Base-by-base conservation (phyloP, 257 asterid genomes). In the Solanum appendiculatum region DNA sequence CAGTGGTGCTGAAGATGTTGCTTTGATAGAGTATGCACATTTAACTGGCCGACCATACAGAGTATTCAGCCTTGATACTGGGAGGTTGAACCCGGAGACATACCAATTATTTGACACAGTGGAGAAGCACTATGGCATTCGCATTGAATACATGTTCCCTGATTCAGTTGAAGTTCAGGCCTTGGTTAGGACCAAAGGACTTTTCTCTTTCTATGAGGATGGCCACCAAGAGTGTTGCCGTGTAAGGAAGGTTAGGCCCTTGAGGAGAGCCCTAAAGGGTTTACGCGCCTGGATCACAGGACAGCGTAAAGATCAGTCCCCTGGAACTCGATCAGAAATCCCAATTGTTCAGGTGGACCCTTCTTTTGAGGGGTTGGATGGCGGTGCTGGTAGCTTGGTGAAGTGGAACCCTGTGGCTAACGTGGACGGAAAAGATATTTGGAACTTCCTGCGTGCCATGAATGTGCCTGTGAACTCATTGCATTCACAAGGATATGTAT, bases 141-240 rank as follows among this genome's bases (percentile, higher is more conserved):
- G 85, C 58, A 95, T 95, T 1, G 99, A 96, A 72, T 96, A 95
- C 95, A 95, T 93, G 97, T 96, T 96, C 85, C 98, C 98, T 7
- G 99, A 96, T 84, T 91, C 98, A 34, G 91, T 87, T 5, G 98
- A 96, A 91, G 99, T 96, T 69, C 95, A 96, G 92, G 93, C 92
- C 70, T 80, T 96, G 64, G 99, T 96, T 39, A 91, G 98, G 87
- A 92, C 56, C 91, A 96, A 96, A 89, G 99, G 98, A 36, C 98
- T 95, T 1, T 96, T 95, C 92, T 96, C 98, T 29, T 96, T 96
- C 90, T 96, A 96, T 12, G 95, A 94, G 64, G 99, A 96, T 37
- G 99, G 98, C 16, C 99, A 96, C 91, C 98, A 96, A 77, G 99
- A 96, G 87, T 96, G 98, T 90, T 96, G 99, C 93, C 94, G 98